These are phyloP conservation scores for Leptomonas seymouri DNA, from an alignment of 208 protist genomes.

Conservation along the genomic window DNA sequence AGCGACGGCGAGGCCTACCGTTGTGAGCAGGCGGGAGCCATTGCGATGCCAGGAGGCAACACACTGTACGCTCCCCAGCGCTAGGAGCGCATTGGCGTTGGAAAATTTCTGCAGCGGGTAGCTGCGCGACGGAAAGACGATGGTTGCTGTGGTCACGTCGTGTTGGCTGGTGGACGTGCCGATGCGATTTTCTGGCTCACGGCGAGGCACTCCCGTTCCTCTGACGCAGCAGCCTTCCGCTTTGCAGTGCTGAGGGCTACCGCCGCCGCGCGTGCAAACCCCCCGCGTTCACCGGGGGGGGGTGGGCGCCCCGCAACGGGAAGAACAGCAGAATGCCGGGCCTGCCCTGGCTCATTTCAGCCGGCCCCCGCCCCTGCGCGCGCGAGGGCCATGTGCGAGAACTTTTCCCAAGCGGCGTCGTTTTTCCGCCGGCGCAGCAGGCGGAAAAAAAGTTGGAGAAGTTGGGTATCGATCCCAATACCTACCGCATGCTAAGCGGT, in stretches of 20 bases:
- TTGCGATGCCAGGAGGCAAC: slow-evolving; percentile 89
- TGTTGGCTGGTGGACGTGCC: slow-evolving; percentile 85
- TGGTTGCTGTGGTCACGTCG: slow-evolving; percentile 1
- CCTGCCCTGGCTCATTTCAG: too few relatives aligned
- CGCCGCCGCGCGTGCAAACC: background rate
- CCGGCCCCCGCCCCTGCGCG: too few relatives aligned
- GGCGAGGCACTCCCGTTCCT: slow-evolving; percentile 85
- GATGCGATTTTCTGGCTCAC: slow-evolving; percentile 91
- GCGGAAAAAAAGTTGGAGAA: slow-evolving; percentile 68
- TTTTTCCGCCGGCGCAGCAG: background rate
- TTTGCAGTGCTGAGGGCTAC: slow-evolving; percentile 34
- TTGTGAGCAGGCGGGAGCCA: slow-evolving; percentile 50
- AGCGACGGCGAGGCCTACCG: slow-evolving; percentile 35
- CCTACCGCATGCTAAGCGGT: slow-evolving; percentile 94
- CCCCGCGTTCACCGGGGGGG: slow-evolving; percentile 3
- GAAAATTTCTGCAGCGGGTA: slow-evolving; percentile 37
- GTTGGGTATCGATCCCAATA: slow-evolving; percentile 95
- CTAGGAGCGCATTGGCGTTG: slow-evolving; percentile 82
- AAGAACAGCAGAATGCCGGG: background rate
- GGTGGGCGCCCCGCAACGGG: background rate
- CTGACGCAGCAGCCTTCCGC: slow-evolving; percentile 73
- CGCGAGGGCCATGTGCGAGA: too few relatives aligned
- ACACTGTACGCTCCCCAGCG: slow-evolving; percentile 87
- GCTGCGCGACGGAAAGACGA: slow-evolving; percentile 7
- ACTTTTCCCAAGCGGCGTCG: too few relatives aligned